phyloP scores from a whole-genome alignment of 2,329 filamentous ascomycete genomes.

The Emmonsiellopsis sp. region DNA sequence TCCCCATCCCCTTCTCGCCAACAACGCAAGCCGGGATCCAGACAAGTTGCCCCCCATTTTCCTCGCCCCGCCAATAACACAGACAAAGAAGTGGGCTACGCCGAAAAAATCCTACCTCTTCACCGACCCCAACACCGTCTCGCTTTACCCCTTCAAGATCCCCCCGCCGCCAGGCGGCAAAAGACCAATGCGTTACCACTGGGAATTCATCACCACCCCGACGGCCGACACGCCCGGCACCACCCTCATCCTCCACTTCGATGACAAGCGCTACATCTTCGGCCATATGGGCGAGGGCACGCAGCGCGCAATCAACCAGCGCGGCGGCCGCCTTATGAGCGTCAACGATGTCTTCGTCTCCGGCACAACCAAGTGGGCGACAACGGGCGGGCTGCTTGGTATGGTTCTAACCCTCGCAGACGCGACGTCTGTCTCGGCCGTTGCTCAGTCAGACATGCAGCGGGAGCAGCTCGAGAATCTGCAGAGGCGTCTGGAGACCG shows the following conservation, averaged over 20 bases:
- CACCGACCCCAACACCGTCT: slow-evolving; percentile 9
- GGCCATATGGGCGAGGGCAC: slow-evolving; percentile 76
- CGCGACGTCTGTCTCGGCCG: slow-evolving; percentile 39
- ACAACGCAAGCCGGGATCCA: too few relatives aligned
- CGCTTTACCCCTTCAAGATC: slow-evolving; percentile 6
- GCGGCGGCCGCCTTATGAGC: slow-evolving; percentile 54
- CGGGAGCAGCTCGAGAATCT: slow-evolving; percentile 27
- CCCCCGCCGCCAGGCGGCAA: not conserved
- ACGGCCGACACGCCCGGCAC: slow-evolving; percentile 83
- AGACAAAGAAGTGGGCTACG: not conserved
- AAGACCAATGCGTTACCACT: slow-evolving; percentile 56
- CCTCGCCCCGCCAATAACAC: not conserved
- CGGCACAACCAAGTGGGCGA: slow-evolving; percentile 65
- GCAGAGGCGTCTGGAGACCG: slow-evolving; percentile 10
- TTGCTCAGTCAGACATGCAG: slow-evolving; percentile 33
- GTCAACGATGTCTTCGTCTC: slow-evolving; percentile 74
- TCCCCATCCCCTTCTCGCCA: too few relatives aligned
- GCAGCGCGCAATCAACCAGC: slow-evolving; percentile 65
- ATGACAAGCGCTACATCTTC: slow-evolving; percentile 74
- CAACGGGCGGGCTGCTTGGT: slow-evolving; percentile 72
- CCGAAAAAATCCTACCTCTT: not conserved
- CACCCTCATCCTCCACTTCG: slow-evolving; percentile 66
- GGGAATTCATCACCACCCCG: slow-evolving; percentile 70
- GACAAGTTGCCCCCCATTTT: not conserved
- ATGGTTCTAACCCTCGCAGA: slow-evolving; percentile 79